phyloP scores from a whole-genome alignment of 2,329 filamentous ascomycete genomes.

The Hymenoscyphus occultus region DNA sequence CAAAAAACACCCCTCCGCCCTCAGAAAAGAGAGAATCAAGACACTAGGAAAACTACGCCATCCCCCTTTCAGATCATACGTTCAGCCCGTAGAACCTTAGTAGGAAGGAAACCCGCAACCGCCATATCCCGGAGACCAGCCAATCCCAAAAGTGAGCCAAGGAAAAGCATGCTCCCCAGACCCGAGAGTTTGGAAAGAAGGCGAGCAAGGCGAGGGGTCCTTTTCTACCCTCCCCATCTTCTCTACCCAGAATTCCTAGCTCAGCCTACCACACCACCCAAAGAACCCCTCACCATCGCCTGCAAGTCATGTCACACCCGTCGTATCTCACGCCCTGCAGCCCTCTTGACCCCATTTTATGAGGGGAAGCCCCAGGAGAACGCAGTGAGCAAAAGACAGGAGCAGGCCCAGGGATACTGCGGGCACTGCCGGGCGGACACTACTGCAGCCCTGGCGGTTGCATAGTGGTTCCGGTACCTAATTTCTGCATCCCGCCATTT shows the following conservation, averaged over 20 bases:
- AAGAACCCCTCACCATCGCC: neutral
- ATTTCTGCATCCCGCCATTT: neutral
- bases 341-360: neutral
- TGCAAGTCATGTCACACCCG: constrained; percentile 7
- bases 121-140: neutral
- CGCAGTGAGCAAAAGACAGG: neutral
- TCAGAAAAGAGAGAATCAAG: neutral
- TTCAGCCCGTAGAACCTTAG: neutral
- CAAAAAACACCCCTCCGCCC: neutral
- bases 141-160: neutral
- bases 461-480: neutral
- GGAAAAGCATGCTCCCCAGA: neutral
- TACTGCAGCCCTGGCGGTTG: constrained; percentile 16
- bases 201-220: neutral
- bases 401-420: constrained; percentile 1
- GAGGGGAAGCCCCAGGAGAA: neutral
- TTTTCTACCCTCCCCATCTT: neutral
- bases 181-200: neutral
- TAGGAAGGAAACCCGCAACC: neutral
- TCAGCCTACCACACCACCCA: neutral
- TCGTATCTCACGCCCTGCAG: neutral
- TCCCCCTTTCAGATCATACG: neutral
- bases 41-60: neutral
- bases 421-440: constrained; percentile 5
- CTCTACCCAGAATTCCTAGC: neutral